Conservation (phyloP, 192 early-diverging fungal species). For the Kappamyces sp. region DNA sequence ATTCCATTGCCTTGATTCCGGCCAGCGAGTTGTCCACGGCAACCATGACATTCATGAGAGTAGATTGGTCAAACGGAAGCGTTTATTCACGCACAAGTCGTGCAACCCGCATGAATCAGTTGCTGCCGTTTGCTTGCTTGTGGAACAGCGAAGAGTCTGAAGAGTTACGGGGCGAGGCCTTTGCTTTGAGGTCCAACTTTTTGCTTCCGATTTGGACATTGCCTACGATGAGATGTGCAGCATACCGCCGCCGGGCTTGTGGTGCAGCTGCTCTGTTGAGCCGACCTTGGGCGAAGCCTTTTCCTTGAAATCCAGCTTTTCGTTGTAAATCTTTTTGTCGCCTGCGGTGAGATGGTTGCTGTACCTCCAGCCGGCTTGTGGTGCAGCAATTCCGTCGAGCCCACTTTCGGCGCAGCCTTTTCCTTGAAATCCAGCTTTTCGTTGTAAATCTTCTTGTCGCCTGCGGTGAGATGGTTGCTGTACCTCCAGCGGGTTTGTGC, state of each 20-base stretch:
- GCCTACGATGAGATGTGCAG: background rate
- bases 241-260: background rate
- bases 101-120: no score
- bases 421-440: background rate
- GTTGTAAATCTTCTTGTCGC: background rate
- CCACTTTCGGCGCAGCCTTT: no score
- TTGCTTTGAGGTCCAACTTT: background rate
- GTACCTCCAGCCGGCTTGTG: background rate
- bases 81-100: no score
- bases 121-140: no score
- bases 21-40: background rate
- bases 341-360: background rate
- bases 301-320: slow-evolving; percentile 4
- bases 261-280: background rate
- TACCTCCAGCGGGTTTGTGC: background rate
- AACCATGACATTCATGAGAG: background rate
- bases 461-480: background rate
- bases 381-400: no score
- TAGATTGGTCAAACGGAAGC: no score
- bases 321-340: background rate
- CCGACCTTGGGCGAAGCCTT: slow-evolving; percentile 9
- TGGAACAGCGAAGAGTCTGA: no score
- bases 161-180: background rate
- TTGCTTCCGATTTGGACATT: background rate
- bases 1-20: slow-evolving; percentile 1